Base-by-base conservation (phyloP, 164 flowering plant species). In the Euptelea pleiosperma region DNA sequence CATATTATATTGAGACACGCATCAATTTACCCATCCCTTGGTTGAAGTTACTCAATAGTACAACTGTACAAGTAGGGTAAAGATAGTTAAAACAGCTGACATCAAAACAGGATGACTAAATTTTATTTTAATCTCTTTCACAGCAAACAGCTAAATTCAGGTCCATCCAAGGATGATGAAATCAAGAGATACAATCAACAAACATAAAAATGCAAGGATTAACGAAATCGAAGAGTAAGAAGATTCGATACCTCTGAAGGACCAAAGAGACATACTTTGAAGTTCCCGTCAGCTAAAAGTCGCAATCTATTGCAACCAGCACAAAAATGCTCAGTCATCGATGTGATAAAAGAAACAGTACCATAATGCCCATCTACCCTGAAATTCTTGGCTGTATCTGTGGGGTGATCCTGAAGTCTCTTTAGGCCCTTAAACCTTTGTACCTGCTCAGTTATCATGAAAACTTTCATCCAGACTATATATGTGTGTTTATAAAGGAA, bases 321-420 rank as follows among this genome's bases (percentile, higher is more conserved):
- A 79, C 99, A 93, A 68, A 93, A 93, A 71, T 93, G 96, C 76
- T 90, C 88, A 6, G 97, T 88, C 99, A 93, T 90, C 61, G 99
- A 93, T 55, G 99, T 93, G 66, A 93, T 88, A 65, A 93, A 93
- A 36, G 99, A 93, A 58, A 93, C 87, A 52, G 83, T 70, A 39
- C 99, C 99, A 45, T 31, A 45, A 61, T 84, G 81, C 35, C 88
- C 97, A 66, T 88, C 95, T 29, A 93, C 66, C 50, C 54, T 66
- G 67, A 86, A 90, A 70, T 86, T 93, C 78, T 90, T 93, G 42
- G 97, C 91, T 19, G 99, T 93, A 48, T 90, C 97, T 21, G 95
- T 65, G 18, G 82, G 96, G 57, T 83, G 87, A 77, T 86, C 97
- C 58, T 69, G 77, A 60, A 84, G 81, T 62, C 96, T 80, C 65